These are phyloP conservation scores for Tilletia caries DNA, from an alignment of 1,284 basidiomycete species.

Conservation along the genomic window DNA sequence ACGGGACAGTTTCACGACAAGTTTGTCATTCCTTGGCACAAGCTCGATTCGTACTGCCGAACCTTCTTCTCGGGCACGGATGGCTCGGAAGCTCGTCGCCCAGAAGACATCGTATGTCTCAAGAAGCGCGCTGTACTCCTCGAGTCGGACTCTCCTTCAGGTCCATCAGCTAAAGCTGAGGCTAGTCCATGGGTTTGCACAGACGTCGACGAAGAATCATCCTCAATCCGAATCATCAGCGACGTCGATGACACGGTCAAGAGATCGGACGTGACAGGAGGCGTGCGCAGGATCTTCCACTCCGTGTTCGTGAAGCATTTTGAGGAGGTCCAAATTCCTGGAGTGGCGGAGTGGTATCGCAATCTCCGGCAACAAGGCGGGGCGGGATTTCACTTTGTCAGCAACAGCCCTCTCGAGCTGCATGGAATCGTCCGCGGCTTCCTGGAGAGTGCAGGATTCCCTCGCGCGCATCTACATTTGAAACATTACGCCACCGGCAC, in stretches of 20 bases:
- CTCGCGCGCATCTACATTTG: slow-evolving; percentile 59
- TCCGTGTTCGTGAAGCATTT: slow-evolving; percentile 61
- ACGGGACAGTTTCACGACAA: slow-evolving; percentile 16
- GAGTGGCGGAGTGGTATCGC: slow-evolving; percentile 66
- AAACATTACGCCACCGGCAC: slow-evolving; percentile 38
- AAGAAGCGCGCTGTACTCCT: slow-evolving; percentile 8
- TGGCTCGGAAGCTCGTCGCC: background rate
- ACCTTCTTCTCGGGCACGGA: background rate
- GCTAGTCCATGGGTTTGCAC: slow-evolving; percentile 8
- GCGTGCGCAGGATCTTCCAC: slow-evolving; percentile 52
- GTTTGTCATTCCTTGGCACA: slow-evolving; percentile 17
- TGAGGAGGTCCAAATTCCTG: slow-evolving; percentile 72
- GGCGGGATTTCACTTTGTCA: slow-evolving; percentile 59
- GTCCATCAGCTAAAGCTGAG: slow-evolving; percentile 1
- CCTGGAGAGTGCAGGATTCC: slow-evolving; percentile 67
- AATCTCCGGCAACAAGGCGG: background rate
- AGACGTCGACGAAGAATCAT: slow-evolving; percentile 23
- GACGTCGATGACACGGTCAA: slow-evolving; percentile 96
- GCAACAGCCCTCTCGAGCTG: slow-evolving; percentile 84
- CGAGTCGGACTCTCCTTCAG: background rate
- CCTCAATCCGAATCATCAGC: slow-evolving; percentile 65
- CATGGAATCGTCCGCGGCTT: slow-evolving; percentile 76
- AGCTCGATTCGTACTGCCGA: slow-evolving; percentile 13
- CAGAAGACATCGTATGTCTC: slow-evolving; percentile 1
- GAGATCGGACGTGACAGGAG: slow-evolving; percentile 52